A percentile compares a stretch with the other conserved stretches of the same genome.
Conservation (phyloP, 1,284 basidiomycete species). For the Moesziomyces sp. region DNA sequence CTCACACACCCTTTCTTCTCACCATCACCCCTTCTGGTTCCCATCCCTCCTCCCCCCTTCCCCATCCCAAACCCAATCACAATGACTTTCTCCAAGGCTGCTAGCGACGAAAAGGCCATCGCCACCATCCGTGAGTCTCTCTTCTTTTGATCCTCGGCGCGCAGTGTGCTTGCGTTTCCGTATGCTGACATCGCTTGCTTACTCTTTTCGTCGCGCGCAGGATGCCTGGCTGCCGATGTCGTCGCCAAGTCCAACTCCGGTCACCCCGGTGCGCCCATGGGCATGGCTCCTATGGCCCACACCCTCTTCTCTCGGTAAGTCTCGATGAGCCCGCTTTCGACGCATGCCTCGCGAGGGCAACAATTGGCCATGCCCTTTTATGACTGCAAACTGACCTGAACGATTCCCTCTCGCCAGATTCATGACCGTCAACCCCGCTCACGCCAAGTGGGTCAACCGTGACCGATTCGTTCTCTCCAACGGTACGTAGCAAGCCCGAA, state of each 20-base stretch:
- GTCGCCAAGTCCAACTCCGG: constrained; percentile 76
- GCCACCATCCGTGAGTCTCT: constrained; percentile 58
- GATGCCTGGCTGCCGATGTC: constrained; percentile 58
- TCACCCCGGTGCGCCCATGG: constrained; percentile 70
- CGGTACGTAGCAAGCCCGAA: constrained; percentile 26
- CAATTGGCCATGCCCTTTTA: background rate
- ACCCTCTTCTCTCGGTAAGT: constrained; percentile 75
- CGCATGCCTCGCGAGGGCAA: too few species aligned
- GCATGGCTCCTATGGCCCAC: constrained; percentile 88
- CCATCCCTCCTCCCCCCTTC: constrained; percentile 1
- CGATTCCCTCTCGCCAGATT: constrained; percentile 71
- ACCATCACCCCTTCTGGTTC: constrained; percentile 17
- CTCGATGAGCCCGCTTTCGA: too few species aligned
- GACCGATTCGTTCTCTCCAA: constrained; percentile 77
- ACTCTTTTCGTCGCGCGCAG: constrained; percentile 9
- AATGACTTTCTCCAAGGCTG: constrained; percentile 57
- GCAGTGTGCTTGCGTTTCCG: background rate
- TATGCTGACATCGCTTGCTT: constrained; percentile 2
- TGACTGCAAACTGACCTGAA: constrained; percentile 6
- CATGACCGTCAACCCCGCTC: constrained; percentile 86
- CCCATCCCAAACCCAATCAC: constrained; percentile 29
- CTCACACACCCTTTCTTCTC: constrained; percentile 6
- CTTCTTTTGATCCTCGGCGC: constrained; percentile 2
- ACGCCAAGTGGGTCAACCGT: constrained; percentile 78
- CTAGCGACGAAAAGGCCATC: constrained; percentile 59